Evolutionary conservation across 164 flowering plant genomes (phyloP), one percentile per base, ranked within the genome.

Genomic region (Saururus chinensis): DNA sequence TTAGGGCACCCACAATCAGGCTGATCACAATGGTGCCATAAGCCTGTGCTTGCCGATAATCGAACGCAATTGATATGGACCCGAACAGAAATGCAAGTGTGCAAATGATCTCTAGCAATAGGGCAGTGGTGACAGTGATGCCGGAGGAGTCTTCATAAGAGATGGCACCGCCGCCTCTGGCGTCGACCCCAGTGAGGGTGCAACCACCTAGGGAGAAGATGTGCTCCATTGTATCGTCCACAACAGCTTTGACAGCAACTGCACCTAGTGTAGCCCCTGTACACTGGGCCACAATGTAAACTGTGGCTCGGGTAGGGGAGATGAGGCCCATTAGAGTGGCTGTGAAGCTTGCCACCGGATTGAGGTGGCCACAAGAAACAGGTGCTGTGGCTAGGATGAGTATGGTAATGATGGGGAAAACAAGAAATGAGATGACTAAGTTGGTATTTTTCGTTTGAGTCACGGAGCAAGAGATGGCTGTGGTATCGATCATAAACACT

Each of bases 351-450:
- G 82, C 61, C 7, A 70, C 58, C 0, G 90, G 87, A 68, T 79
- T 85, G 37, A 81, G 70, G 65, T 82, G 90, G 62, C 90, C 87
- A 1, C 90, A 87, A 26, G 87, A 82, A 20, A 82, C 51, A 0
- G 87, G 85, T 52, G 26, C 54, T 4, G 76, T 76, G 37, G 84
- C 83, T 0, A 81, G 75, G 40, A 85, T 73, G 19, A 82, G 59
- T 11, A 84, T 66, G 35, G 81, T 59, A 4, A 69, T 55, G 22
- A 79, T 17, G 48, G 19, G 17, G 54, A 74, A 74, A 1, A 77
- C 55, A 21, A 80, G 64, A 40, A 68, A 7, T 19, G 85, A 63
- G 58, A 77, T 60, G 11, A 82, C 9, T 0, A 85, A 68, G 60
- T 81, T 77, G 49, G 87, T 80, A 12, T 68, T 68, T 49, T 69